Evolutionary conservation across 2,329 filamentous ascomycete genomes (phyloP).

Genomic region (Byssoonygena ceratinophila): DNA sequence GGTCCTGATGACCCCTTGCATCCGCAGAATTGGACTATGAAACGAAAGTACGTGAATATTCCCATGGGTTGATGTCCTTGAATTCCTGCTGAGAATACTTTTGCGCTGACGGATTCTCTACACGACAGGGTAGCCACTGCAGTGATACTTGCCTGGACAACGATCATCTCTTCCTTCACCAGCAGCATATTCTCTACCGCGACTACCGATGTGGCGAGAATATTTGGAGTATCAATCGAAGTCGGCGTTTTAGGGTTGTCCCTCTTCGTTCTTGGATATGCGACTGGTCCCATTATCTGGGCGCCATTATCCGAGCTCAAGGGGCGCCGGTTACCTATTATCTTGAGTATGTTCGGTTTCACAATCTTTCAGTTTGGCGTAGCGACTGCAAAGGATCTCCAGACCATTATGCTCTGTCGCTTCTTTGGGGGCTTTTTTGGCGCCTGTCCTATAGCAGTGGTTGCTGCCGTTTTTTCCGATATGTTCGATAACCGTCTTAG

Average conservation of each 20-base stretch:
- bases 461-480: slow-evolving; percentile 47
- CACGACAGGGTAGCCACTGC: slow-evolving; percentile 13
- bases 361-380: slow-evolving; percentile 42
- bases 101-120: background rate
- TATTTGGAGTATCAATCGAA: slow-evolving; percentile 47
- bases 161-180: slow-evolving; percentile 45
- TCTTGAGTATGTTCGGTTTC: slow-evolving; percentile 43
- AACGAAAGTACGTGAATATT: slow-evolving; percentile 54
- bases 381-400: slow-evolving; percentile 42
- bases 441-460: slow-evolving; percentile 44
- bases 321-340: slow-evolving; percentile 40
- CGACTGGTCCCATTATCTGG: slow-evolving; percentile 41
- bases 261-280: slow-evolving; percentile 39
- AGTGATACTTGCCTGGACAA: slow-evolving; percentile 38
- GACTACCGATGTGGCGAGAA: slow-evolving; percentile 44
- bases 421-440: slow-evolving; percentile 47
- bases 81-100: background rate
- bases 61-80: background rate
- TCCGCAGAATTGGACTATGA: slow-evolving; percentile 74
- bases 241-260: slow-evolving; percentile 34
- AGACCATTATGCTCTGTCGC: slow-evolving; percentile 44
- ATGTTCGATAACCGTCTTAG: slow-evolving; percentile 44
- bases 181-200: slow-evolving; percentile 62
- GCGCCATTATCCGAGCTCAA: slow-evolving; percentile 45
- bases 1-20: slow-evolving; percentile 74